Conservation (phyloP, 108 stramenopile species). For the Licmophora abbreviata region DNA sequence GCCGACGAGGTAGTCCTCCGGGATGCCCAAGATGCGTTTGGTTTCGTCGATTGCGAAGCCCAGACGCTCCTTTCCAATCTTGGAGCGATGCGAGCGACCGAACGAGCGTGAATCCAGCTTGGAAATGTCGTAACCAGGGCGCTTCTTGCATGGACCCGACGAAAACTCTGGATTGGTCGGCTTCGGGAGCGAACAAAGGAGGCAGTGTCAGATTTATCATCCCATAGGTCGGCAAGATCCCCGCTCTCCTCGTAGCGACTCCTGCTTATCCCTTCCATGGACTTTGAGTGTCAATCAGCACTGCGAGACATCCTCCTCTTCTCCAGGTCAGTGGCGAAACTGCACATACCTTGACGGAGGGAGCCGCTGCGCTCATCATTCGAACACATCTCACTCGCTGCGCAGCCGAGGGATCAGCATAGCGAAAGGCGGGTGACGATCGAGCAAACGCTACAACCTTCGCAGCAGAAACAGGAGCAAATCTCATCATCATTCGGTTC, state of each 20-base stretch:
- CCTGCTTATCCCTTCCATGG: too few relatives aligned
- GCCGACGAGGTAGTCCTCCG: slow-evolving; percentile 90
- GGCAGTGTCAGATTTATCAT: neutral
- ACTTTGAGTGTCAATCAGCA: neutral
- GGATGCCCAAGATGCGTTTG: slow-evolving; percentile 87
- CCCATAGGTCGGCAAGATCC: too few relatives aligned
- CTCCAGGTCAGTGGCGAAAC: neutral
- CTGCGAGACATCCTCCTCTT: neutral
- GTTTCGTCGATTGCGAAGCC: slow-evolving; percentile 92
- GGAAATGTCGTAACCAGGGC: slow-evolving; percentile 86
- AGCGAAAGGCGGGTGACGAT: slow-evolving; percentile 8
- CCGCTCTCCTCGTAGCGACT: too few relatives aligned
- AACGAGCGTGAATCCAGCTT: slow-evolving; percentile 65
- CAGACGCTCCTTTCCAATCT: slow-evolving; percentile 94
- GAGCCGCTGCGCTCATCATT: slow-evolving; percentile 38
- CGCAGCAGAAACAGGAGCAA: slow-evolving; percentile 31
- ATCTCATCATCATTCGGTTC: slow-evolving; percentile 19
- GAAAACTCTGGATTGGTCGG: slow-evolving; percentile 86
- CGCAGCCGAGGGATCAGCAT: slow-evolving; percentile 6
- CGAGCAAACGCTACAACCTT: slow-evolving; percentile 23
- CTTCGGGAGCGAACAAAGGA: slow-evolving; percentile 18
- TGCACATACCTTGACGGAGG: slow-evolving; percentile 34
- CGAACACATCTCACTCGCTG: slow-evolving; percentile 15
- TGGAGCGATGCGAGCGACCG: slow-evolving; percentile 97
- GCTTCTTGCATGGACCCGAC: slow-evolving; percentile 97